These are phyloP conservation scores for Picocystis sp. DNA, from an alignment of 163 green algal species.

Conservation along the genomic window DNA sequence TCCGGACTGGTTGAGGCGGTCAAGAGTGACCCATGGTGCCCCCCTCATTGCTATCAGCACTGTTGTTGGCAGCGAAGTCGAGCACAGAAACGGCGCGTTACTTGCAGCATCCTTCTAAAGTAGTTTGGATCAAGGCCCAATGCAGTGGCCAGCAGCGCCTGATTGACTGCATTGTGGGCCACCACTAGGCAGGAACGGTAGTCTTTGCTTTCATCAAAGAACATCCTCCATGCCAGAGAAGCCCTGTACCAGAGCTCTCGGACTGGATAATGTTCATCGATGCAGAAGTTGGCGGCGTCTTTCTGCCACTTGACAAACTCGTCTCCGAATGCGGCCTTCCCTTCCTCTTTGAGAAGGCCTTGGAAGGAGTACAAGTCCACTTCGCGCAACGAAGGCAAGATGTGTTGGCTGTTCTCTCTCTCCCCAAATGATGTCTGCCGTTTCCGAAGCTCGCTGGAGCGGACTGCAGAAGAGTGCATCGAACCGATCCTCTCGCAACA, in stretches of 20 bases:
- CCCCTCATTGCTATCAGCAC: background rate
- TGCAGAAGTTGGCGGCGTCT: slow-evolving; percentile 53
- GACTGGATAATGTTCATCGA: slow-evolving; percentile 73
- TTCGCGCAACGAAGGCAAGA: slow-evolving; percentile 59
- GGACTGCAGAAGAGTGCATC: slow-evolving; percentile 43
- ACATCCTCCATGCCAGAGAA: slow-evolving; percentile 58
- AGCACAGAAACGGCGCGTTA: slow-evolving; percentile 73
- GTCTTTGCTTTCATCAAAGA: slow-evolving; percentile 15
- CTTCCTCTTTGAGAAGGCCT: slow-evolving; percentile 65
- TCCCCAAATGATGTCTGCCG: slow-evolving; percentile 63
- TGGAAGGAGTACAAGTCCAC: slow-evolving; percentile 95
- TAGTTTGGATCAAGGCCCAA: slow-evolving; percentile 38
- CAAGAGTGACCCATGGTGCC: slow-evolving; percentile 14
- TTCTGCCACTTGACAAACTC: slow-evolving; percentile 68
- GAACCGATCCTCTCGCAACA: slow-evolving; percentile 43
- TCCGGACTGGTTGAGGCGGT: slow-evolving; percentile 34
- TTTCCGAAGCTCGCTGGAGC: slow-evolving; percentile 54
- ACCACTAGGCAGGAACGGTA: slow-evolving; percentile 52
- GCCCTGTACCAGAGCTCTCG: slow-evolving; percentile 45
- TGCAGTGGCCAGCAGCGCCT: slow-evolving; percentile 69
- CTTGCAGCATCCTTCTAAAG: slow-evolving; percentile 57
- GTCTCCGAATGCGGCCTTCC: slow-evolving; percentile 42
- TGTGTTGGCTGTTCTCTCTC: slow-evolving; percentile 5
- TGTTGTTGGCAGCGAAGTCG: slow-evolving; percentile 33
- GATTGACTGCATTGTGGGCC: slow-evolving; percentile 94